Base-by-base conservation (phyloP, 768 basidiomycete species). In the Rhodosporidiobolus odoratus region DNA sequence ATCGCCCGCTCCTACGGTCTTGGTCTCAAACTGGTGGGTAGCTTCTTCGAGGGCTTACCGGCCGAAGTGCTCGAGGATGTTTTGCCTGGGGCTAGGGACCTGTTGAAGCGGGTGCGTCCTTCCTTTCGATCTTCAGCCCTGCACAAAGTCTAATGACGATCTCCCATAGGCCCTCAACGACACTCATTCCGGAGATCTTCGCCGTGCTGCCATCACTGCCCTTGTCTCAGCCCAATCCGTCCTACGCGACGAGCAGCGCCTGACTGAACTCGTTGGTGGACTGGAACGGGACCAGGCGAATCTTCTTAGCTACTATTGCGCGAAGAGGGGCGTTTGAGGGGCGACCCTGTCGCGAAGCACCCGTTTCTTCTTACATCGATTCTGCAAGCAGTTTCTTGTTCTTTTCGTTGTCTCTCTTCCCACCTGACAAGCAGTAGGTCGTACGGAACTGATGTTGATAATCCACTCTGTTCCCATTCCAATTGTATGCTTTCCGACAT, bases 31-130 rank as follows among this genome's bases (percentile, higher is more conserved):
- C 50, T 66, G 19, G 23, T 75, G 34, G 77, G 66, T 34, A 25
- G 19, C 3, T 54, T 73, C 25, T 76, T 76, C 58, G 70, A 62
- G 27, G n/a, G 32, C 2, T 45, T 78, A 12, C 77, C 75, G 15
- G 37, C 32, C 19, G 75, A 73, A 53, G 73, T 76, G 0, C 71
- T 78, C n/a, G 76, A 78, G 57, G 76, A 78, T 23, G 76, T 76
- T 34, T 30, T 78, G 27, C 68, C 65, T 2, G 45, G 62, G 7
- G 23, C 62, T 13, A 54, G 57, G 38, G 59, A 41, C 13, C 27
- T 77, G 7, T 50, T 77, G 60, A 69, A 70, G 53, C 58, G 23
- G 50, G 76, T 77, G 25, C 53, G 72, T 63, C 41, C 4, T 27
- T 9, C 34, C 30, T 19, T 25, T 34, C 17, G 34, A 9, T 32